Base-by-base conservation (phyloP, 345 rosid genomes). In the Hypericum perforatum region DNA sequence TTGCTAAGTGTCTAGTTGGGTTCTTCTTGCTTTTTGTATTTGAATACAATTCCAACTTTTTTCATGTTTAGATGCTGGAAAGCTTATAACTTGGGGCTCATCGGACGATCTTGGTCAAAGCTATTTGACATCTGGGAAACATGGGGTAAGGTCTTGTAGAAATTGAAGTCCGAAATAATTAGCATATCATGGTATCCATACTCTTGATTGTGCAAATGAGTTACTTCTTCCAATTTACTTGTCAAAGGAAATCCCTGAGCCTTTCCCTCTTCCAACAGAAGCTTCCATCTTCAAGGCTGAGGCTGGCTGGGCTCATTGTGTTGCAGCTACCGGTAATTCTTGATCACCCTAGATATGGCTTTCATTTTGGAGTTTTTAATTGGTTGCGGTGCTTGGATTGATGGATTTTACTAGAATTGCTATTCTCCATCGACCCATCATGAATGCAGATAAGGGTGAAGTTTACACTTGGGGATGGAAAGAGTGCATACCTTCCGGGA, bases 391-490 rank as follows among this genome's bases (percentile, higher is more conserved):
- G 9, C 9, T 45, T 41, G 22, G 45, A 52, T 15, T 39, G 49
- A 10, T 57, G 16, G 16, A 57, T 8, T 47, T 46, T 46, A 13
- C 50, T 46, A 32, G 22, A 46, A 22, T 6, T 13, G 16, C 22
- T 12, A 10, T 32, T 32, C 15, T 4, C 3, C 16, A 11, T 58
- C 50, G n/a, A 5, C n/a, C n/a, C 37, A 67, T 69, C 51, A 10
- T 67, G 45, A 65, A 63, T 40, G 48, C 70, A 94, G 99, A 75
- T 43, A 63, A 29, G 12, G 95, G 79, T 37, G 87, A 84, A 57
- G 89, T 94, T 53, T 89, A 77, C 61, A 89, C 99, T 32, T 94
- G 99, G 99, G 99, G 99, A 48, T 94, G 99, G 99, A 86, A 73
- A 63, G 99, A 94, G 69, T 94, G 99, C 65, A 74, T 94, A 61